These are phyloP conservation scores for Salvia rosmarinus DNA, from an alignment of 257 asterid species.

Conservation along the genomic window DNA sequence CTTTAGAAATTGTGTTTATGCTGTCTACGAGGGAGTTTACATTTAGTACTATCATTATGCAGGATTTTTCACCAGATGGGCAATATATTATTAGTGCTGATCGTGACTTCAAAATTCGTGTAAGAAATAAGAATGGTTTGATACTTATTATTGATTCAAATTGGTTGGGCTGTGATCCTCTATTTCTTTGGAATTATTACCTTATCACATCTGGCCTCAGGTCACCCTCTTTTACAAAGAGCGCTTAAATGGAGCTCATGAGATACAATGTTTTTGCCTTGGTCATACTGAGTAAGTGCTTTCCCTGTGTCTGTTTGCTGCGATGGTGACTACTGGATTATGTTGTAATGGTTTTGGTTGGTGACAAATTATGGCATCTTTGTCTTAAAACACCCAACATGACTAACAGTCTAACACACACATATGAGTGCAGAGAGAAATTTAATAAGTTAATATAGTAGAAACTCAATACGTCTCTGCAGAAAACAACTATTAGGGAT, in stretches of 20 bases:
- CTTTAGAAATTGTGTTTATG: background rate
- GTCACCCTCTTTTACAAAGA: slow-evolving; percentile 76
- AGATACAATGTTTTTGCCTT: slow-evolving; percentile 88
- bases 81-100: slow-evolving; percentile 77
- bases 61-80: slow-evolving; percentile 91
- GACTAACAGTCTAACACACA: background rate
- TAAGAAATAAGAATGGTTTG: slow-evolving; percentile 54
- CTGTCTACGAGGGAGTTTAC: slow-evolving; percentile 11
- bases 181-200: slow-evolving; percentile 10
- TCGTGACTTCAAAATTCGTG: slow-evolving; percentile 96
- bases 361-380: background rate
- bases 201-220: slow-evolving; percentile 48
- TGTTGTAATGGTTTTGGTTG: slow-evolving; percentile 15
- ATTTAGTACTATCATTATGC: slow-evolving; percentile 33
- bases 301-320: slow-evolving; percentile 9
- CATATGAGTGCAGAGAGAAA: background rate
- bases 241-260: slow-evolving; percentile 81
- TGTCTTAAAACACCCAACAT: background rate
- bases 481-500: background rate
- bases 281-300: slow-evolving; percentile 87
- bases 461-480: background rate
- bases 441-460: background rate
- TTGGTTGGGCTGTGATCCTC: slow-evolving; percentile 9
- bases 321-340: slow-evolving; percentile 12
- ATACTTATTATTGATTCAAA: slow-evolving; percentile 3